These are phyloP conservation scores for Mortierella sp. DNA, from an alignment of 371 early-diverging fungal species.

Conservation along the genomic window DNA sequence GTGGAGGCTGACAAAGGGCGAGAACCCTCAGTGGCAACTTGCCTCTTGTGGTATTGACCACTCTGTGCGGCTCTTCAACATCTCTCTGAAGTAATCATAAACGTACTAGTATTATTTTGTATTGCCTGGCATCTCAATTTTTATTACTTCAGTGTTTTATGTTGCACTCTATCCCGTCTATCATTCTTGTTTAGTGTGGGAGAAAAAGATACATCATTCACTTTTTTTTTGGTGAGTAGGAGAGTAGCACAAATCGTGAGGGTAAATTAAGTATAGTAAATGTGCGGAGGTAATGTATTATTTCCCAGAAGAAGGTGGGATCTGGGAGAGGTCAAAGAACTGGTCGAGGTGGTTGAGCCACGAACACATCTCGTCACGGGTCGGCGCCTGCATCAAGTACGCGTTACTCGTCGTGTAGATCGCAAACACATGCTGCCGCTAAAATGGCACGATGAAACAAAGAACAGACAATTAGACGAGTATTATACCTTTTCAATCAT, in stretches of 20 bases:
- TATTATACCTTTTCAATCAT: no score
- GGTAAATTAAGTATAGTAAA: background rate
- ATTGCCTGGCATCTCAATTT: background rate
- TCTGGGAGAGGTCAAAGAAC: constrained; percentile 52
- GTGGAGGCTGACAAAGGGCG: constrained; percentile 65
- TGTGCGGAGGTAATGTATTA: background rate
- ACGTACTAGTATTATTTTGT: background rate
- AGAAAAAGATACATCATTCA: no score
- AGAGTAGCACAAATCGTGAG: no score
- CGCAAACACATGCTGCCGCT: constrained; percentile 81
- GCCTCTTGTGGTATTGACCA: constrained; percentile 83
- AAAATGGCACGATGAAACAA: constrained; percentile 8
- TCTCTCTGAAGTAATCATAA: constrained; percentile 43
- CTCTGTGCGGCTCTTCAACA: constrained; percentile 76
- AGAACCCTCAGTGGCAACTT: constrained; percentile 60
- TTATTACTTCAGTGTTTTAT: no score
- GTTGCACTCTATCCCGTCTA: no score
- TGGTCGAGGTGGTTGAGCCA: constrained; percentile 73
- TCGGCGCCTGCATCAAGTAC: constrained; percentile 81
- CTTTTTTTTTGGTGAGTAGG: no score
- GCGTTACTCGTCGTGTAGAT: constrained; percentile 86
- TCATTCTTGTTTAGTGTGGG: no score
- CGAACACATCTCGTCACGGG: constrained; percentile 75
- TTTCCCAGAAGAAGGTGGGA: constrained; percentile 8
- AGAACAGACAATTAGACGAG: no score